phyloP scores from a whole-genome alignment of 768 basidiomycete species.

The Gloeostereum incarnatum region DNA sequence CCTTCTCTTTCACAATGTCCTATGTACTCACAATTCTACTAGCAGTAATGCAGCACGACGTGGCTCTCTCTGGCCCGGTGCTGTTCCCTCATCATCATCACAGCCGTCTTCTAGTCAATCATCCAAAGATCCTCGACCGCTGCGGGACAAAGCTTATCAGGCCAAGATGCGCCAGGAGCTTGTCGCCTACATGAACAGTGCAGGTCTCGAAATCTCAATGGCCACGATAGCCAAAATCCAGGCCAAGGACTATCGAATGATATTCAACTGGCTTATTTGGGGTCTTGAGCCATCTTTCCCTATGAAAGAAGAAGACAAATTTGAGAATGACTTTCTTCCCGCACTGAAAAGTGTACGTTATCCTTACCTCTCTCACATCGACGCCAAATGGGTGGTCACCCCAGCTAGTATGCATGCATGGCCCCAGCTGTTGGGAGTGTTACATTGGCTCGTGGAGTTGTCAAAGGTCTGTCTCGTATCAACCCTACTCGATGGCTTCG shows the following conservation, averaged over 20 bases:
- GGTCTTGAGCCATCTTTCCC: constrained; percentile 65
- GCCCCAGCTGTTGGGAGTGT: constrained; percentile 78
- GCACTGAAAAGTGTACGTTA: constrained; percentile 72
- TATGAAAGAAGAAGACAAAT: constrained; percentile 33
- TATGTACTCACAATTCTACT: constrained; percentile 2
- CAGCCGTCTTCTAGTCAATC: constrained; percentile 35
- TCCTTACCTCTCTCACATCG: constrained; percentile 70
- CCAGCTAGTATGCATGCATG: constrained; percentile 90
- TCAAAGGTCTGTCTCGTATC: constrained; percentile 52
- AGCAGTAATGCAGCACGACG: constrained; percentile 71
- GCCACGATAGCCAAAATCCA: constrained; percentile 71
- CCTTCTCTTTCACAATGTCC: constrained; percentile 1
- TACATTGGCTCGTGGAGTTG: constrained; percentile 89
- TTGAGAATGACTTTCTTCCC: constrained; percentile 78
- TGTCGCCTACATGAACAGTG: constrained; percentile 51
- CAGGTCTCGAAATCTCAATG: constrained; percentile 60
- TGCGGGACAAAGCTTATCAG: constrained; percentile 71
- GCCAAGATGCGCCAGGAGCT: constrained; percentile 73
- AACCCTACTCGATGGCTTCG: background rate
- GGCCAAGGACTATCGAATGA: constrained; percentile 75
- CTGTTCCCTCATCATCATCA: constrained; percentile 35
- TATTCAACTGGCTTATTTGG: constrained; percentile 72
- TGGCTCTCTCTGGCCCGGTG: constrained; percentile 65
- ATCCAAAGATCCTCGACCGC: constrained; percentile 66
- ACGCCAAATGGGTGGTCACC: constrained; percentile 80